Evolutionary conservation across 2,329 filamentous ascomycete genomes (phyloP).

Genomic region (Pseudopyricularia cyperi): DNA sequence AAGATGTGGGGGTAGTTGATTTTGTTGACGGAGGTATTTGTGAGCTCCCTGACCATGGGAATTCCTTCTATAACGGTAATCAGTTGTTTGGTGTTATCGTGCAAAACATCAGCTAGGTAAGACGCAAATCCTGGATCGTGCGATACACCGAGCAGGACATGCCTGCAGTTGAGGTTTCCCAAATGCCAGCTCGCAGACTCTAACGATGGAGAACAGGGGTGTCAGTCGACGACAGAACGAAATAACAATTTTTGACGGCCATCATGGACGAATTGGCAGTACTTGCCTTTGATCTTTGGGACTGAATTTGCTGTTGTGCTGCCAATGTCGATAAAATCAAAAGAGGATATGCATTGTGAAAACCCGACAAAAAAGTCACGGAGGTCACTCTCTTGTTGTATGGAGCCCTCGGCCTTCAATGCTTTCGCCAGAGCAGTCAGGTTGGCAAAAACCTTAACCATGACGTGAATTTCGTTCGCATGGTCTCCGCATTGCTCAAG

Average conservation of each 20-base stretch:
- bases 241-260: neutral
- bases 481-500: conserved; percentile 29
- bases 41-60: conserved; percentile 36
- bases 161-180: conserved; percentile 46
- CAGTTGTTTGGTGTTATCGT: conserved; percentile 28
- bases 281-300: conserved; percentile 2
- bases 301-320: conserved; percentile 26
- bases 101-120: conserved; percentile 41
- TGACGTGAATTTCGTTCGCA: conserved; percentile 40
- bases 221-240: conserved; percentile 4
- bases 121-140: conserved; percentile 49
- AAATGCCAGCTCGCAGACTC: conserved; percentile 44
- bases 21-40: conserved; percentile 30
- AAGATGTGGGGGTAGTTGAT: conserved; percentile 34
- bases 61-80: conserved; percentile 42
- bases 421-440: conserved; percentile 34
- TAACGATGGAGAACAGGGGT: conserved; percentile 12
- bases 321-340: conserved; percentile 53
- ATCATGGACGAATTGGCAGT: neutral
- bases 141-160: conserved; percentile 47
- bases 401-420: conserved; percentile 32
- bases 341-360: conserved; percentile 42
- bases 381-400: conserved; percentile 30
- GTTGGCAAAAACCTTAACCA: conserved; percentile 44
- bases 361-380: conserved; percentile 47